Conservation (phyloP, 1,284 basidiomycete species). For the Melanopsichium pennsylvanicum region DNA sequence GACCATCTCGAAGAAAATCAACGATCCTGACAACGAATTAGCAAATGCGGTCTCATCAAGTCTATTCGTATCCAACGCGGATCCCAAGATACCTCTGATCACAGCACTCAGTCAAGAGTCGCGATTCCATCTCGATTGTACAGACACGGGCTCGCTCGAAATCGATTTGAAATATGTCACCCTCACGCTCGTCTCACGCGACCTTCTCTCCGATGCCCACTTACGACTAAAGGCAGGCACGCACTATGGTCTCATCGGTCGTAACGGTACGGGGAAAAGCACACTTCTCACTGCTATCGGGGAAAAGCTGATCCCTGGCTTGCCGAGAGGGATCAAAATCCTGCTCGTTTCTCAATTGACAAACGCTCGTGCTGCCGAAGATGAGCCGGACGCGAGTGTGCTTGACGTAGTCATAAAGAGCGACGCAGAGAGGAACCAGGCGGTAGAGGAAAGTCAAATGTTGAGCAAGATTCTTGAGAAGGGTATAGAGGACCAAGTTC, state of each 20-base stretch:
- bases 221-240: slow-evolving; percentile 71
- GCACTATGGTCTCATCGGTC: slow-evolving; percentile 71
- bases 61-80: slow-evolving; percentile 23
- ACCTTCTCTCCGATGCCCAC: slow-evolving; percentile 71
- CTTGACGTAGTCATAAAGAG: slow-evolving; percentile 66
- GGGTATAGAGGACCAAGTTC: slow-evolving; percentile 34
- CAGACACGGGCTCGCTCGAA: slow-evolving; percentile 67
- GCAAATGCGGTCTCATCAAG: slow-evolving; percentile 1
- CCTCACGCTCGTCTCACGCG: slow-evolving; percentile 69
- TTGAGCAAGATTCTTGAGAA: slow-evolving; percentile 64
- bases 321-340: slow-evolving; percentile 70
- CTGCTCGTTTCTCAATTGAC: slow-evolving; percentile 71
- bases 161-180: slow-evolving; percentile 70
- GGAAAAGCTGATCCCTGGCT: slow-evolving; percentile 70
- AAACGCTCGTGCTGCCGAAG: slow-evolving; percentile 24
- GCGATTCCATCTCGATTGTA: slow-evolving; percentile 70
- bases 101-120: slow-evolving; percentile 66
- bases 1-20: background rate
- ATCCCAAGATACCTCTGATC: slow-evolving; percentile 43
- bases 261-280: slow-evolving; percentile 73
- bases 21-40: slow-evolving; percentile 7
- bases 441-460: slow-evolving; percentile 58
- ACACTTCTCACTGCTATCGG: slow-evolving; percentile 69
- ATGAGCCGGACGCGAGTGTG: slow-evolving; percentile 37
- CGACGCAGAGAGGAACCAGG: slow-evolving; percentile 60